Conservation (phyloP, 371 early-diverging fungal genomes). For the Mucor indicus region DNA sequence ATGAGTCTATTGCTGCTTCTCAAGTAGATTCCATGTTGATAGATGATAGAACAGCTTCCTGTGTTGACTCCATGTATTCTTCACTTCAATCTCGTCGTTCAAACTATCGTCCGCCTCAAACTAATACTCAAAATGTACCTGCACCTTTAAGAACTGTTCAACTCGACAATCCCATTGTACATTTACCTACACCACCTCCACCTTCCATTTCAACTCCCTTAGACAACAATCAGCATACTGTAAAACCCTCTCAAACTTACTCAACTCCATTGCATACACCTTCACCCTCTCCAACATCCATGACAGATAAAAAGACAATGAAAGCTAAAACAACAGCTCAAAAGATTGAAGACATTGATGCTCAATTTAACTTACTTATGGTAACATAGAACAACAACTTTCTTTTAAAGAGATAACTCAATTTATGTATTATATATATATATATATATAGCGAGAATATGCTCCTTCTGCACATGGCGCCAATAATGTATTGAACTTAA, state of each 20-base stretch:
- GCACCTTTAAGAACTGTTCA: conserved; percentile 33
- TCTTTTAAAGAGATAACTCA: too few species aligned
- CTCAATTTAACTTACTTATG: conserved; percentile 40
- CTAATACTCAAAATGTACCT: conserved; percentile 28
- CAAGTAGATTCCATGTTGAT: conserved; percentile 26
- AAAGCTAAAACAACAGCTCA: conserved; percentile 12
- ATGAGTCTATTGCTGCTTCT: neutral
- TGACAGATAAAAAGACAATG: neutral
- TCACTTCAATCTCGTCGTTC: conserved; percentile 31
- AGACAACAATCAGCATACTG: too few species aligned
- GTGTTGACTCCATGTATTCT: conserved; percentile 43
- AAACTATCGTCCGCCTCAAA: conserved; percentile 13
- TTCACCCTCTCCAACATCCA: neutral
- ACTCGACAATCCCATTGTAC: conserved; percentile 27
- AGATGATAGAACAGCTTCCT: conserved; percentile 14
- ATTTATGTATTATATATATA: neutral
- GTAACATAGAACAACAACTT: conserved; percentile 9
- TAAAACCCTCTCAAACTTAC: too few species aligned
- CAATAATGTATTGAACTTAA: conserved; percentile 30
- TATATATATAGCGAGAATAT: conserved; percentile 32
- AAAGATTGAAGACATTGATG: conserved; percentile 34
- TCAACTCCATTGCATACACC: neutral
- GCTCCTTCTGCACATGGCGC: conserved; percentile 38
- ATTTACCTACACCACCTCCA: conserved; percentile 15
- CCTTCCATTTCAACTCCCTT: neutral